phyloP scores from a whole-genome alignment of 768 basidiomycete genomes.

The Rhodotorula sphaerocarpa region DNA sequence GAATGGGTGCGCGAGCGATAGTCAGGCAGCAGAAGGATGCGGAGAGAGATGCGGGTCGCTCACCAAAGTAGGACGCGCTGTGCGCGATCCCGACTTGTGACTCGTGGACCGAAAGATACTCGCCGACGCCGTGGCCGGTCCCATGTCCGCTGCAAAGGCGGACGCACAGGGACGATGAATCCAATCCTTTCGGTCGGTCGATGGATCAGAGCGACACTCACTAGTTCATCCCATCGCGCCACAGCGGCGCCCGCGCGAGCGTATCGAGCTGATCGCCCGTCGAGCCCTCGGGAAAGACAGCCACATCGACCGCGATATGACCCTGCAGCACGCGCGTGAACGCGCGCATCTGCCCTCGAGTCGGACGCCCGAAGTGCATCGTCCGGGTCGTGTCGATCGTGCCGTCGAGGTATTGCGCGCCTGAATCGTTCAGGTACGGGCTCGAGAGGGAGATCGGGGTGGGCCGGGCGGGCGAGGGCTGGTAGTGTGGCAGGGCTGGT shows the following conservation, averaged over 20 bases:
- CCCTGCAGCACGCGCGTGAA: conserved; percentile 94
- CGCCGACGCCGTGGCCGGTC: conserved; percentile 82
- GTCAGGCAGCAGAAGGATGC: not conserved
- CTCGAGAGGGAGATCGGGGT: conserved; percentile 64
- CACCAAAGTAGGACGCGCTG: conserved; percentile 9
- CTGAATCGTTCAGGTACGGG: conserved; percentile 90
- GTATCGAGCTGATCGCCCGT: conserved; percentile 50
- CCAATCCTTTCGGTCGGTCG: not conserved
- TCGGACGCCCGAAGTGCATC: conserved; percentile 54
- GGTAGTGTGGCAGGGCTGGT: conserved; percentile 88
- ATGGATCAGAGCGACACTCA: too few relatives aligned
- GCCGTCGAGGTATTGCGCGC: conserved; percentile 62
- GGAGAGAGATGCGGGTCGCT: not conserved
- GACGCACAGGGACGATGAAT: not conserved
- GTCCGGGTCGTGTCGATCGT: conserved; percentile 60
- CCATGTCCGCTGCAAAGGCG: conserved; percentile 56
- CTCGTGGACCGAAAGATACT: conserved; percentile 54
- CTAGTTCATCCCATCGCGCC: conserved; percentile 37
- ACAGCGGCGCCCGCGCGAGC: conserved; percentile 31
- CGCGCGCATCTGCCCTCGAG: conserved; percentile 54
- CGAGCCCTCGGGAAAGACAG: conserved; percentile 83
- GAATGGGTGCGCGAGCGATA: not conserved
- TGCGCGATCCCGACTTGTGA: conserved; percentile 21
- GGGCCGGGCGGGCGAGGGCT: conserved; percentile 62
- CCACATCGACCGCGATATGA: conserved; percentile 88